These are phyloP conservation scores for Russula compacta DNA, from an alignment of 768 basidiomycete species.

Conservation along the genomic window DNA sequence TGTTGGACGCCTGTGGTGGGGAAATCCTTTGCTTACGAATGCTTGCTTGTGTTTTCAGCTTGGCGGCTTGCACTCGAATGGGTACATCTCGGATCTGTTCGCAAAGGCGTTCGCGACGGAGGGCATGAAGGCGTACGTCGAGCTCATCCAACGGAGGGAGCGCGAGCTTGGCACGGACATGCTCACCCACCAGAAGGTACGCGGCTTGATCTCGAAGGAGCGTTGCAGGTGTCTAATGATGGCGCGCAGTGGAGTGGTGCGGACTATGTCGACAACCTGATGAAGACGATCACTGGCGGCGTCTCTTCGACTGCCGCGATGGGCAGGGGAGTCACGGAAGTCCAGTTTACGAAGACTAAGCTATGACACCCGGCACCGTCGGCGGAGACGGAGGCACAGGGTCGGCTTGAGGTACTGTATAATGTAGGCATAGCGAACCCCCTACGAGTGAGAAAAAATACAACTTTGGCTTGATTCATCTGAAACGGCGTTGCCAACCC, in stretches of 20 bases:
- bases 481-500: background rate
- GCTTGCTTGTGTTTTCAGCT: slow-evolving; percentile 43
- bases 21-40: background rate
- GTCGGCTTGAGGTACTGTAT: background rate
- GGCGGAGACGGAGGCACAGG: background rate
- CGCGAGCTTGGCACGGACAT: slow-evolving; percentile 93
- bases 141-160: slow-evolving; percentile 86
- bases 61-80: slow-evolving; percentile 94
- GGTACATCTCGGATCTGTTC: slow-evolving; percentile 91
- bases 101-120: slow-evolving; percentile 83
- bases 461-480: background rate
- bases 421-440: background rate
- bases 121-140: slow-evolving; percentile 99
- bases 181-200: slow-evolving; percentile 91
- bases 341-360: slow-evolving; percentile 57
- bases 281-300: slow-evolving; percentile 96
- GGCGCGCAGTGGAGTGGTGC: slow-evolving; percentile 80
- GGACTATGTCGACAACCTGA: slow-evolving; percentile 81
- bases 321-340: slow-evolving; percentile 92
- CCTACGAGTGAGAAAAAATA: background rate
- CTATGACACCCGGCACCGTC: slow-evolving; percentile 26
- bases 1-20: background rate
- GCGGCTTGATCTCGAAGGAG: slow-evolving; percentile 13
- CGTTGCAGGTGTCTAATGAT: slow-evolving; percentile 13
- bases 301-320: slow-evolving; percentile 98